Evolutionary conservation across 768 basidiomycete genomes (phyloP), one percentile per base, ranked within the genome.

Genomic region (Psilocybe subaeruginosa): DNA sequence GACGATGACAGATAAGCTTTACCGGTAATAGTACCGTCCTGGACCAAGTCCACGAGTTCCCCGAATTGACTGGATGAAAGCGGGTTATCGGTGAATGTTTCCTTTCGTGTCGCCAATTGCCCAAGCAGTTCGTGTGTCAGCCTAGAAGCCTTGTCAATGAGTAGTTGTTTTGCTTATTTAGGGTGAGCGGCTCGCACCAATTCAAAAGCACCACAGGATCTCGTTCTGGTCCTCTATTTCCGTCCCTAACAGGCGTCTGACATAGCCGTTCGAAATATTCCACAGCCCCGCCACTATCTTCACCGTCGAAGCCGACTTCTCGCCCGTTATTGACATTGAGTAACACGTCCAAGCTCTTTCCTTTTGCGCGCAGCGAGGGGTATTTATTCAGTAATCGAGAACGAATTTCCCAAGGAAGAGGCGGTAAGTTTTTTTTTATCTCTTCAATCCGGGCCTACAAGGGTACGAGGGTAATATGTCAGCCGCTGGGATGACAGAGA

Each of bases 71-170:
- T 73, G 0, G 80, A 74, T 4, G 88, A 80, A 9, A 97, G 68
- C 0, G 87, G 79, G 56, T 89, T 89, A 7, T 85, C 78, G 39
- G 72, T 86, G 37, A 85, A 82, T 17, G 80, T 79, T 49, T 83
- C 78, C 45, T 84, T 82, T 31, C 80, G 76, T 2, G 81, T 79
- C 1, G 88, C 77, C 2, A 98, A 80, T 64, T 91, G 89, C 0
- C 94, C 94, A 2, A 96, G 76, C 0, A 97, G 80, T 62, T 96
- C 93, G 61, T 99, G 92, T 3, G 87, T 87, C 75, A 98, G 85
- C 95, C 95, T 97, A 68, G 11, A 51, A 31, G 53, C n/a, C 8
- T 35, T 3, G 19, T 49, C 12, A 33, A 37, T 50, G 17, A 46
- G 27, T 12, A 27, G 12, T 23, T n/a, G 9, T 17, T 17, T 12